Base-by-base conservation (phyloP, 352 stramenopile species). In the Phytopythium kandeliae region DNA sequence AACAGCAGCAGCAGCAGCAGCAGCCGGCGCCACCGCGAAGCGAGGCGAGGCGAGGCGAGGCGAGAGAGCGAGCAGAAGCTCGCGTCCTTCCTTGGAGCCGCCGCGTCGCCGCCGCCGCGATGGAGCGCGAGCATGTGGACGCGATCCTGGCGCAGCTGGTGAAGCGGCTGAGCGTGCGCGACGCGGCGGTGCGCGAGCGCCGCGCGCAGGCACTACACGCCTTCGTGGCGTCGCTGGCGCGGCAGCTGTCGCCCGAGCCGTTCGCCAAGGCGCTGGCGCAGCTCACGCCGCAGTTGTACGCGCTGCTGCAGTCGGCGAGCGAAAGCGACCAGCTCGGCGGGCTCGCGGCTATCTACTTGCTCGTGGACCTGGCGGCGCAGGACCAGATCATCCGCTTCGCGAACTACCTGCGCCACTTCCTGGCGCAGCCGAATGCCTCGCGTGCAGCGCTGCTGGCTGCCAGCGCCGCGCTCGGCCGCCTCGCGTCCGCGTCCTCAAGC, bases 381-480 rank as follows among this genome's bases (percentile, higher is more conserved):
- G 81, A 89, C 58, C 85, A 96, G 67, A 85, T 96, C 52, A 95
- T 96, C 60, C 81, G 85, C 35, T 96, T 95, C 58, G 85, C 86
- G 34, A 96, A 96, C 66, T 96, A 96, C 51, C 48, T 96, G 54
- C 78, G 86, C 33, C 86, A 91, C 60, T 92, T 96, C 51, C 65
- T 96, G 10, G 72, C 83, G 47, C 79, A 93, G 55, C 78, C 75
- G 6, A 62, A 84, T 42, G 81, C 81, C 3, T 78, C 77, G 13
- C 73, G 68, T 17, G 56, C 59, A 21, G 78, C 82, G 26, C 55
- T 96, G 12, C 52, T 91, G 4, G 78, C 82, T 0, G 85, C 89
- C 0, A 67, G 83, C 6, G 74, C 76, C 2, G 87, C 85, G 10
- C 70, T 97, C 31, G 91, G 91, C 0, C 74, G 89, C 22, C 67